Evolutionary conservation across 2,329 filamentous ascomycete species (phyloP).

Genomic region (Fusarium chaquense): DNA sequence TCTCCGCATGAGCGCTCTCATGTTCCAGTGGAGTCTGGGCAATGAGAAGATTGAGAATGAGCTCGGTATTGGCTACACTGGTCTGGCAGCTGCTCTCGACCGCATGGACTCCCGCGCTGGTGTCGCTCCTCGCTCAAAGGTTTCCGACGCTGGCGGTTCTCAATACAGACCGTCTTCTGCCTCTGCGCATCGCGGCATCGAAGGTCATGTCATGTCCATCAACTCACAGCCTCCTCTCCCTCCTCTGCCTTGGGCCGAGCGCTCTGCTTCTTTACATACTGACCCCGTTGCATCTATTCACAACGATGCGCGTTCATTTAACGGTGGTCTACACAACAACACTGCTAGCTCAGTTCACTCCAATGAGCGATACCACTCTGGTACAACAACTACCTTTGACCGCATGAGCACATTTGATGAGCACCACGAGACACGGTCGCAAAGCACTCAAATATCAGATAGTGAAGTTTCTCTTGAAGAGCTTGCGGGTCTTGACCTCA

Average conservation of each 20-base stretch:
- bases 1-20: constrained; percentile 71
- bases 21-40: constrained; percentile 75
- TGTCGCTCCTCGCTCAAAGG: constrained; percentile 35
- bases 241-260: constrained; percentile 46
- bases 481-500: constrained; percentile 56
- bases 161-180: constrained; percentile 44
- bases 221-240: constrained; percentile 42
- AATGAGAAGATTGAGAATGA: constrained; percentile 68
- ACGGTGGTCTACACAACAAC: constrained; percentile 17
- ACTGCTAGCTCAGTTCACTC: constrained; percentile 51
- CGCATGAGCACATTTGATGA: constrained; percentile 51
- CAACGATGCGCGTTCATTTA: constrained; percentile 34
- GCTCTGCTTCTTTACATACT: constrained; percentile 35
- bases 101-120: constrained; percentile 48
- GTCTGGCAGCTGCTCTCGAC: constrained; percentile 73
- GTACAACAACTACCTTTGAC: constrained; percentile 45
- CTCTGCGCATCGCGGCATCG: constrained; percentile 42
- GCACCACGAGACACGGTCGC: constrained; percentile 45
- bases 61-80: constrained; percentile 75
- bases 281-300: constrained; percentile 20
- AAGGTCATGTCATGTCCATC: constrained; percentile 27
- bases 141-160: constrained; percentile 32
- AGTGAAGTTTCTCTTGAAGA: constrained; percentile 50
- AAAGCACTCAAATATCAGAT: constrained; percentile 43
- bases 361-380: constrained; percentile 48